A percentile compares a stretch with the other conserved stretches of the same genome.
These are phyloP conservation scores for Cladophialophora yegresii DNA, from an alignment of 2,329 filamentous ascomycete species.

Conservation along the genomic window DNA sequence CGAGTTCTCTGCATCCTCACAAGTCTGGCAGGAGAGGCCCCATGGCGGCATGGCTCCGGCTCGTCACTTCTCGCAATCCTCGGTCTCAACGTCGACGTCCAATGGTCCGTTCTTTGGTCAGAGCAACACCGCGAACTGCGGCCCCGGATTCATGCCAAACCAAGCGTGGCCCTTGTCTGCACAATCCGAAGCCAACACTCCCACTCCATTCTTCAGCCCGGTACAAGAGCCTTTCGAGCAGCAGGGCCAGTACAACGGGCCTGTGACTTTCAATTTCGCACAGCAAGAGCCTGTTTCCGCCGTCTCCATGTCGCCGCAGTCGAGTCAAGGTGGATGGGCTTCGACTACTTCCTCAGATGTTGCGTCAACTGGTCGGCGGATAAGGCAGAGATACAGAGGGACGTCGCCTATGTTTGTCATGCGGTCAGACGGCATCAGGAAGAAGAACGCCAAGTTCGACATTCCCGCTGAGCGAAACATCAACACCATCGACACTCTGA, in stretches of 20 bases:
- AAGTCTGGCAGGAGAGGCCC: constrained; percentile 53
- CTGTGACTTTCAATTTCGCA: constrained; percentile 47
- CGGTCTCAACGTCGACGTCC: constrained; percentile 53
- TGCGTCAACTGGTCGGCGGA: constrained; percentile 43
- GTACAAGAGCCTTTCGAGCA: constrained; percentile 57
- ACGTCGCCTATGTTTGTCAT: constrained; percentile 67
- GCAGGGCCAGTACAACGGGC: constrained; percentile 45
- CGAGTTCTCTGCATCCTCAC: constrained; percentile 56
- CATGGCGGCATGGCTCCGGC: constrained; percentile 48
- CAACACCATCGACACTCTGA: constrained; percentile 91
- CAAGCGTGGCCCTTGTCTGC: constrained; percentile 65
- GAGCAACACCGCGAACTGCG: constrained; percentile 53
- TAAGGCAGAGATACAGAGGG: constrained; percentile 51
- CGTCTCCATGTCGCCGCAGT: constrained; percentile 63
- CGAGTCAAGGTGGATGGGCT: constrained; percentile 58
- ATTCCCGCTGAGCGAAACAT: constrained; percentile 93
- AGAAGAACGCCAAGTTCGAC: constrained; percentile 98
- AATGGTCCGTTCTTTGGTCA: constrained; percentile 65
- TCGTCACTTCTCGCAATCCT: constrained; percentile 46
- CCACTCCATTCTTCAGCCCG: constrained; percentile 70
- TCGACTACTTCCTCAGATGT: constrained; percentile 50
- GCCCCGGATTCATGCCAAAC: constrained; percentile 49
- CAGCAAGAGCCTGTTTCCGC: constrained; percentile 54
- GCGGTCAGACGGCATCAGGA: constrained; percentile 85
- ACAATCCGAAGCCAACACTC: constrained; percentile 71